Conservation (phyloP, 192 early-diverging fungal species). For the Podochytrium sp. region DNA sequence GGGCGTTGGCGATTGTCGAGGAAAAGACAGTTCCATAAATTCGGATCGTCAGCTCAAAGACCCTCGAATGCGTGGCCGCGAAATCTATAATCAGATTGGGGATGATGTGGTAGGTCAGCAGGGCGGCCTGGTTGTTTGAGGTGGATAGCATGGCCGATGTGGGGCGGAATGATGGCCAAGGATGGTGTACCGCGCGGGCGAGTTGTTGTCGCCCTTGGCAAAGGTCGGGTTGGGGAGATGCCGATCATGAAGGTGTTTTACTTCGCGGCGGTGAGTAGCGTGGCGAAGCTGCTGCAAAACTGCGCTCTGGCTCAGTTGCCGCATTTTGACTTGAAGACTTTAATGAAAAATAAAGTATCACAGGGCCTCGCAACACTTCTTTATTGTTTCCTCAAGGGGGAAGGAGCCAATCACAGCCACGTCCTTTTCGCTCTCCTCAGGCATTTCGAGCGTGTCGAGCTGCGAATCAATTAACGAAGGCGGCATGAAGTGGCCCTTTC, state of each 20-base stretch:
- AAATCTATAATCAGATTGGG: conserved; percentile 14
- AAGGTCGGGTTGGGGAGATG: conserved; percentile 3
- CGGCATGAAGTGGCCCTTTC: conserved; percentile 10
- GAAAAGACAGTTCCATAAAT: conserved; percentile 26
- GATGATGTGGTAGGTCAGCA: conserved; percentile 33
- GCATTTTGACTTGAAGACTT: too few species aligned
- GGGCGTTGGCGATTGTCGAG: conserved; percentile 20
- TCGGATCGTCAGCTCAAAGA: too few species aligned
- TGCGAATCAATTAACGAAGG: conserved; percentile 6
- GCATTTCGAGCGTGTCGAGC: conserved; percentile 2
- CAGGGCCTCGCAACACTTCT: too few species aligned
- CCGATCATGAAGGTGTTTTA: not conserved
- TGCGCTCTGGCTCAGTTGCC: too few species aligned
- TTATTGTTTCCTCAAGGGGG: too few species aligned
- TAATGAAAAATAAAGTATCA: too few species aligned
- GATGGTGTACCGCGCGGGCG: conserved; percentile 22
- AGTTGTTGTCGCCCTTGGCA: not conserved
- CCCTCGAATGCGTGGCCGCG: too few species aligned
- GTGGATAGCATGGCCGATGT: not conserved
- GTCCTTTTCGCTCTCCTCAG: too few species aligned
- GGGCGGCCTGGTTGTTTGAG: not conserved
- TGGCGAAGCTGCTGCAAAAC: not conserved
- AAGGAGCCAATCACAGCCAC: too few species aligned
- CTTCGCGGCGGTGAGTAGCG: not conserved
- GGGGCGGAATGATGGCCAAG: not conserved